Evolutionary conservation across 2,329 filamentous ascomycete species (phyloP).

Genomic region (Trichothecium sympodiale): DNA sequence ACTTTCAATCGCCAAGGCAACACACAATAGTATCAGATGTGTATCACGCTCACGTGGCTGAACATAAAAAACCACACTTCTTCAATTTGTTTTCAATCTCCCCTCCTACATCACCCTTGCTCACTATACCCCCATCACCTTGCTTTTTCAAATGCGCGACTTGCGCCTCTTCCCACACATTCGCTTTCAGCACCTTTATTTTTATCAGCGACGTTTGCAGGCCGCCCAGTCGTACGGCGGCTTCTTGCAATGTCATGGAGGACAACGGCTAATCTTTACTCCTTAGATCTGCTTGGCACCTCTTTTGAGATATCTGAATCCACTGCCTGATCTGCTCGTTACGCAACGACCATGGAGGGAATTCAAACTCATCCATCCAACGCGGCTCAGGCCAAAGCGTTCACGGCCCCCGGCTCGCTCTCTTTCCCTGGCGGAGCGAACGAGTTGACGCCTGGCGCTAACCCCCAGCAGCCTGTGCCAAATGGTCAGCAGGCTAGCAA

Average conservation of each 20-base stretch:
- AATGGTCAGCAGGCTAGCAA: conserved; percentile 47
- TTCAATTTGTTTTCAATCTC: conserved; percentile 10
- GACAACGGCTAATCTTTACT: conserved; percentile 14
- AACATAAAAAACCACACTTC: conserved; percentile 12
- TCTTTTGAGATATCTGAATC: conserved; percentile 6
- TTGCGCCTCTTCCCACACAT: too few species aligned
- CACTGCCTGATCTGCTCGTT: conserved; percentile 11
- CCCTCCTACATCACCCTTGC: conserved; percentile 11
- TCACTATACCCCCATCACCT: too few species aligned
- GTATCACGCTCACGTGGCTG: conserved; percentile 3
- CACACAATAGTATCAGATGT: too few species aligned
- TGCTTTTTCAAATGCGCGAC: too few species aligned
- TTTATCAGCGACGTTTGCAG: too few species aligned
- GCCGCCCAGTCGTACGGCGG: too few species aligned
- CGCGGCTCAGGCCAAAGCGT: conserved; percentile 88
- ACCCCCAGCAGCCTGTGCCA: conserved; percentile 18
- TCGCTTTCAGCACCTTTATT: too few species aligned
- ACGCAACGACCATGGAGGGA: conserved; percentile 70
- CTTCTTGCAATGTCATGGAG: neutral
- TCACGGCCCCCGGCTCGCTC: conserved; percentile 83
- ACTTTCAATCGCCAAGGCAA: too few species aligned
- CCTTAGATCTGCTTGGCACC: conserved; percentile 22
- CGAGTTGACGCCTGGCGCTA: conserved; percentile 69
- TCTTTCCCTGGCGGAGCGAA: conserved; percentile 80
- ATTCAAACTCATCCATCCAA: conserved; percentile 87